Evolutionary conservation across 441 rosid species (phyloP).

Genomic region (Adansonia rubrostipa): DNA sequence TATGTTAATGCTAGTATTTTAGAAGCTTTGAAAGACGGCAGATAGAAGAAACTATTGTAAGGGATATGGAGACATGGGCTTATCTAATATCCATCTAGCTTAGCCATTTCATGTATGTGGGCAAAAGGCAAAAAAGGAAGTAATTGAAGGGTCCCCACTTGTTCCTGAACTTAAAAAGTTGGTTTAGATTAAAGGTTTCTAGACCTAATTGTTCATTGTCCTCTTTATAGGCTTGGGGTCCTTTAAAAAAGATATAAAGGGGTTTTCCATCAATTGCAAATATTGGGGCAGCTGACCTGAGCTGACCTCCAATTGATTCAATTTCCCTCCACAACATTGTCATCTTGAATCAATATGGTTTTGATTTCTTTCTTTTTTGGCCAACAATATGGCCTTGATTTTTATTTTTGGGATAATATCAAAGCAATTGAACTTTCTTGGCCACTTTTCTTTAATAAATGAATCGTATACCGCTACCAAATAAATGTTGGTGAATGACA

Average conservation of each 20-base stretch:
- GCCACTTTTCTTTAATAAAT: not conserved
- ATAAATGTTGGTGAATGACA: not conserved
- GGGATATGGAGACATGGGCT: too few relatives aligned
- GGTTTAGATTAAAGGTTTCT: conserved; percentile 19
- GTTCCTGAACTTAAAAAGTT: conserved; percentile 12
- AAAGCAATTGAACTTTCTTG: not conserved
- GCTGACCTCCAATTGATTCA: not conserved
- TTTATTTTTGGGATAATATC: not conserved
- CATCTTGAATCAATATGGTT: not conserved
- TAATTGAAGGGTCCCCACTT: conserved; percentile 2
- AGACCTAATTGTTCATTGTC: not conserved
- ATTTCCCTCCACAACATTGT: not conserved
- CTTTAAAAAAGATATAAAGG: not conserved
- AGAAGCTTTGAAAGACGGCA: not conserved
- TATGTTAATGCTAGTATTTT: not conserved
- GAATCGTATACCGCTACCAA: not conserved
- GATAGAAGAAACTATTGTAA: not conserved
- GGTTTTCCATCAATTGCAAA: not conserved
- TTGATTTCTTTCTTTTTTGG: not conserved
- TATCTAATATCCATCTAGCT: too few relatives aligned
- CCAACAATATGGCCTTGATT: too few relatives aligned
- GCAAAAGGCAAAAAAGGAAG: not conserved
- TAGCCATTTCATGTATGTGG: not conserved
- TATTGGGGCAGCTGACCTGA: not conserved
- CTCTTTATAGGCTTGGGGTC: conserved; percentile 17